Conservation (phyloP, 306 rosid genomes). For the Biancaea sappan region DNA sequence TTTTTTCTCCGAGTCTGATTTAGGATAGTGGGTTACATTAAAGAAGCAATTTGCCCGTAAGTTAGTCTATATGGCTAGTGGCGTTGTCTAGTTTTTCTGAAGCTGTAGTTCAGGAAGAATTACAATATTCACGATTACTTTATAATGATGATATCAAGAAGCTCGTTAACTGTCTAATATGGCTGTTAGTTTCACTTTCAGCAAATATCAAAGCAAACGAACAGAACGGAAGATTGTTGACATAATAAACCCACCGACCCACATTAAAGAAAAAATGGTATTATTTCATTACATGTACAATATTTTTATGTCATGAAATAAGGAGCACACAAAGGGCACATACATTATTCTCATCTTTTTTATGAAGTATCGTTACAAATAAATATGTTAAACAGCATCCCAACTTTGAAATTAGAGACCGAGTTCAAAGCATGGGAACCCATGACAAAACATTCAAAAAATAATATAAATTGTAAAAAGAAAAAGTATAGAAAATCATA, state of each 20-base stretch:
- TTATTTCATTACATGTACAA: slow-evolving; percentile 44
- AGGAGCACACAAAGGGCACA: slow-evolving; percentile 36
- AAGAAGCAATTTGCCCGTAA: too few relatives aligned
- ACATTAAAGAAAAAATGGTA: slow-evolving; percentile 33
- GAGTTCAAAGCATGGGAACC: slow-evolving; percentile 37
- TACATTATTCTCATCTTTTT: slow-evolving; percentile 41
- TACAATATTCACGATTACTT: too few relatives aligned
- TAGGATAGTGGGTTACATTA: background rate
- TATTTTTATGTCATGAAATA: slow-evolving; percentile 27
- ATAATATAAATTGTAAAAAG: slow-evolving; percentile 3
- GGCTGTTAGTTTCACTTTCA: too few relatives aligned
- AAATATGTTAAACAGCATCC: slow-evolving; percentile 47
- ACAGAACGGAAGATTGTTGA: too few relatives aligned
- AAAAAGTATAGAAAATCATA: background rate
- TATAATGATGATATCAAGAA: too few relatives aligned
- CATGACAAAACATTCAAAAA: background rate
- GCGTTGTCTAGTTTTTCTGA: too few relatives aligned
- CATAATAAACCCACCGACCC: background rate
- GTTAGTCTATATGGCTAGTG: too few relatives aligned
- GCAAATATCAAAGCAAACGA: too few relatives aligned
- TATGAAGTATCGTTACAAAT: slow-evolving; percentile 39
- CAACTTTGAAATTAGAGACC: slow-evolving; percentile 39
- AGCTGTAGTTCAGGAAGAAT: too few relatives aligned
- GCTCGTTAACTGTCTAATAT: too few relatives aligned
- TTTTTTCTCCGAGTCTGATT: background rate